Conservation (phyloP, 306 rosid genomes). For the Acmispon strigosus region DNA sequence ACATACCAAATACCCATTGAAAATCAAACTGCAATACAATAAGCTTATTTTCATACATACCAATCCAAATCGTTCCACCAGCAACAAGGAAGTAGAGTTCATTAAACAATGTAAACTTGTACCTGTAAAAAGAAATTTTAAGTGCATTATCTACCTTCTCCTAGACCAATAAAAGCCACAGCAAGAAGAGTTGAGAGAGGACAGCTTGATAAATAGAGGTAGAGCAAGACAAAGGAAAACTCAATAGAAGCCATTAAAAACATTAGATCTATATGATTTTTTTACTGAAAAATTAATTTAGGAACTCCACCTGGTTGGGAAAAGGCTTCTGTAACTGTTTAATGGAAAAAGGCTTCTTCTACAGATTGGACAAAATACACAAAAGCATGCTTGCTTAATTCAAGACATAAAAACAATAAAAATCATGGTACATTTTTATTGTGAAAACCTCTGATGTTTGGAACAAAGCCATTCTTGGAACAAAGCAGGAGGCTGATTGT, state of each 20-base stretch:
- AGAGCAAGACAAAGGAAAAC: slow-evolving; percentile 1
- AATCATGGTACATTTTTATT: neutral
- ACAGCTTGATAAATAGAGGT: neutral
- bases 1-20: slow-evolving; percentile 7
- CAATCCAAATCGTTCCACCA: slow-evolving; percentile 99
- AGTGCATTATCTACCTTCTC: neutral
- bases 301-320: neutral
- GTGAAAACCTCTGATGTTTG: neutral
- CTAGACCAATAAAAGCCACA: neutral
- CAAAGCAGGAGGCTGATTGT: neutral
- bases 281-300: neutral
- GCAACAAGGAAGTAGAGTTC: slow-evolving; percentile 98
- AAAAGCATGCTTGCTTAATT: neutral
- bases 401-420: neutral
- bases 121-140: slow-evolving; percentile 53
- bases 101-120: slow-evolving; percentile 87
- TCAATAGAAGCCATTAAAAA: neutral
- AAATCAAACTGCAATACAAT: slow-evolving; percentile 8
- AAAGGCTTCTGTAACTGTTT: neutral
- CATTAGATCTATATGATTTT: neutral
- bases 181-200: neutral
- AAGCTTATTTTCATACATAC: slow-evolving; percentile 38
- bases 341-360: neutral
- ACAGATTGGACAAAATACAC: neutral
- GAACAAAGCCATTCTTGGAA: neutral